phyloP scores from a whole-genome alignment of 345 rosid genomes.

The Hibiscus tridactylites region DNA sequence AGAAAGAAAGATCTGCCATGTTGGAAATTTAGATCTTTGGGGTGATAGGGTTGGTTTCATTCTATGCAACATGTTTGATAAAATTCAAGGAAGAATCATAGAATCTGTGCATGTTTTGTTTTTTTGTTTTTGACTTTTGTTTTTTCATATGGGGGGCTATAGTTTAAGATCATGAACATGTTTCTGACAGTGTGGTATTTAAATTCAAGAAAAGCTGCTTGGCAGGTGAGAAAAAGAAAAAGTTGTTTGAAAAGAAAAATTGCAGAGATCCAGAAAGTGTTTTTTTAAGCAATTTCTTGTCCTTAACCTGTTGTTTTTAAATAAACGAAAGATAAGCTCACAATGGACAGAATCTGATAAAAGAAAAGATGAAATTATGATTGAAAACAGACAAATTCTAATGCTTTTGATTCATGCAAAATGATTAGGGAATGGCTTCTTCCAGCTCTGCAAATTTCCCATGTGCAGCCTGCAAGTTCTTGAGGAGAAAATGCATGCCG shows the following conservation, averaged over 20 bases:
- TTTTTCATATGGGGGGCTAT: background rate
- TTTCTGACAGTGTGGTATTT: constrained; percentile 4
- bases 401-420: background rate
- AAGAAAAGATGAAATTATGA: background rate
- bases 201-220: constrained; percentile 14
- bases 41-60: background rate
- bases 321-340: background rate
- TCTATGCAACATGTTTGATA: constrained; percentile 4
- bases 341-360: background rate
- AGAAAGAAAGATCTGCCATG: background rate
- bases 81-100: constrained; percentile 6
- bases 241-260: background rate
- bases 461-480: constrained; percentile 67
- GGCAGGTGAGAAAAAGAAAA: constrained; percentile 7
- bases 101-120: constrained; percentile 8
- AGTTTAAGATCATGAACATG: constrained; percentile 2
- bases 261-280: background rate
- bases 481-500: constrained; percentile 49
- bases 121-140: background rate
- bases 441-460: constrained; percentile 56
- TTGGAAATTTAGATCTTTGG: background rate
- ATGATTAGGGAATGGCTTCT: constrained; percentile 11
- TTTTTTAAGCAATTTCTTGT: background rate
- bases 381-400: background rate
- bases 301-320: background rate